Evolutionary conservation across 306 rosid species (phyloP).

Genomic region (Cucurbita maxima): DNA sequence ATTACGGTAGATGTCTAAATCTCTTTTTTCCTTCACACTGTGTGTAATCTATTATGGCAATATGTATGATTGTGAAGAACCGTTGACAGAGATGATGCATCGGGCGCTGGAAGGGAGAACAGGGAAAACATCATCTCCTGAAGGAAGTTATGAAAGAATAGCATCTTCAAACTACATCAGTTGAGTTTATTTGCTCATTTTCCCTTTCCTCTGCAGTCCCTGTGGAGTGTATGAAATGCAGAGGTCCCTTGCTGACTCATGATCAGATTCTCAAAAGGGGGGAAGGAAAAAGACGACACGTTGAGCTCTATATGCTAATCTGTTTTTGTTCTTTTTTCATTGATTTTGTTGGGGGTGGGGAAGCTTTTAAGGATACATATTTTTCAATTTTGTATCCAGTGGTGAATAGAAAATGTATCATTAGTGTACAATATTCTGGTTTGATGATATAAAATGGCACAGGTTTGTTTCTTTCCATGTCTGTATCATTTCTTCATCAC

Average conservation of each 20-base stretch:
- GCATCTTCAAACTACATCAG: constrained; percentile 43
- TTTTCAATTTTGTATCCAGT: constrained; percentile 1
- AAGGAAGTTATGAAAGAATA: constrained; percentile 63
- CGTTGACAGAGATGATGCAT: constrained; percentile 72
- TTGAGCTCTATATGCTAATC: neutral
- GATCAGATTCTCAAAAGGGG: neutral
- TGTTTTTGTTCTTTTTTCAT: neutral
- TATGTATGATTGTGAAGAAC: neutral
- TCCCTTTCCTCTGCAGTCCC: neutral
- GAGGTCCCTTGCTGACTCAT: neutral
- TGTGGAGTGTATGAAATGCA: neutral
- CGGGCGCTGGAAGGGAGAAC: constrained; percentile 57
- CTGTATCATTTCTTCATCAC: neutral
- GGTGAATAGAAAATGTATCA: constrained; percentile 28
- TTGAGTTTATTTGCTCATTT: neutral
- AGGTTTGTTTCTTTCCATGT: neutral
- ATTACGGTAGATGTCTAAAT: constrained; percentile 19
- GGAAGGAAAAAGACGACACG: neutral
- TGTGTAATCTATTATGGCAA: neutral
- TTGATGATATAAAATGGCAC: constrained; percentile 1
- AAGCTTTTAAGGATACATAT: neutral
- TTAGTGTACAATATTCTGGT: constrained; percentile 16
- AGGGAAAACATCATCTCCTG: constrained; percentile 54
- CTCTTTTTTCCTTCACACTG: neutral
- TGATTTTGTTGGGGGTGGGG: neutral